phyloP scores from a whole-genome alignment of 2,329 filamentous ascomycete species.

The Aspergillus oerlinghausenensis region DNA sequence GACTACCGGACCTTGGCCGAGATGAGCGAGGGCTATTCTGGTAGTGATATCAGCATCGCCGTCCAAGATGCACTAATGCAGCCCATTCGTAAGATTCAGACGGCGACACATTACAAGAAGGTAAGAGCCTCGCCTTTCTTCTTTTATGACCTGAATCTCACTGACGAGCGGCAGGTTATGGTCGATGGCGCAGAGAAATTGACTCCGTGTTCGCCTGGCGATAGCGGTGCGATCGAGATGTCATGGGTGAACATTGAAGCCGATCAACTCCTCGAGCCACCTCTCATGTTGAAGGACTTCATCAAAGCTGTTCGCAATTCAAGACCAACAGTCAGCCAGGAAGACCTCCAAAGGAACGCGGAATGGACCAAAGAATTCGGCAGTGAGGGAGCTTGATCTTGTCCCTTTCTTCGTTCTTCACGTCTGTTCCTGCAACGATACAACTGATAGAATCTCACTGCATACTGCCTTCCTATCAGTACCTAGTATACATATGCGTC shows the following conservation, averaged over 20 bases:
- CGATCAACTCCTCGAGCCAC: slow-evolving; percentile 79
- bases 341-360: slow-evolving; percentile 76
- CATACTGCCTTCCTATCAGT: not conserved
- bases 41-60: slow-evolving; percentile 91
- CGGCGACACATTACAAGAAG: slow-evolving; percentile 95
- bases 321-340: slow-evolving; percentile 81
- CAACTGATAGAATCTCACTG: slow-evolving; percentile 3
- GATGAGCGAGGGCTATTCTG: slow-evolving; percentile 88
- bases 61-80: slow-evolving; percentile 98
- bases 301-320: slow-evolving; percentile 84
- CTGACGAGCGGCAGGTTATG: slow-evolving; percentile 53
- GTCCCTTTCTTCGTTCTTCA: not conserved
- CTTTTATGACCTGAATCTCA: not conserved
- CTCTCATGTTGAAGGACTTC: slow-evolving; percentile 86
- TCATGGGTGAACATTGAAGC: slow-evolving; percentile 83
- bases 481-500: not conserved
- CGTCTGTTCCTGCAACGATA: slow-evolving; percentile 3
- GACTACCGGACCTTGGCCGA: slow-evolving; percentile 78
- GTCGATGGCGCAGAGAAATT: slow-evolving; percentile 57
- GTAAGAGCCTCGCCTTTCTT: slow-evolving; percentile 43
- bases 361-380: slow-evolving; percentile 98
- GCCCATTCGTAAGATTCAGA: slow-evolving; percentile 92
- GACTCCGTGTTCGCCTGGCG: slow-evolving; percentile 92
- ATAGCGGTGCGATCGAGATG: slow-evolving; percentile 83
- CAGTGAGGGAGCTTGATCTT: slow-evolving; percentile 67